phyloP scores from a whole-genome alignment of 768 basidiomycete species.

The Boletus bicolor region DNA sequence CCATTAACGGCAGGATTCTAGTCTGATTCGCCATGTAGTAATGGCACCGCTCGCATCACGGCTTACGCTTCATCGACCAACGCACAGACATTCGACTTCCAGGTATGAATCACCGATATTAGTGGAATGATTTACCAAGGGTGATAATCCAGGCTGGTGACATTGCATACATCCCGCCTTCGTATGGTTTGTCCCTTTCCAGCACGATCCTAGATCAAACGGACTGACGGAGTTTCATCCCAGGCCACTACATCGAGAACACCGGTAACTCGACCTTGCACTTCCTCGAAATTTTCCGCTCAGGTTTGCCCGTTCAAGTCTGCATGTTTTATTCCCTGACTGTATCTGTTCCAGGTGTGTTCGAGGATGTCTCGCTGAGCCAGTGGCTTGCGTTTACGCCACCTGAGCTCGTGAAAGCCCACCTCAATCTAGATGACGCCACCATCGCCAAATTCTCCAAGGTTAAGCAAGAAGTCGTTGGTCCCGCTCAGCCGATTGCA shows the following conservation, averaged over 20 bases:
- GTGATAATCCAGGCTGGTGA: constrained; percentile 30
- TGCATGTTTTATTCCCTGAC: neutral
- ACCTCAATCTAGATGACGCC: constrained; percentile 53
- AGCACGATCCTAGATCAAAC: neutral
- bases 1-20: neutral
- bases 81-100: constrained; percentile 46
- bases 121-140: neutral
- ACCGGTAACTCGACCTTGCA: constrained; percentile 55
- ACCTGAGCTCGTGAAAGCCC: constrained; percentile 55
- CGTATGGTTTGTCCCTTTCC: constrained; percentile 19
- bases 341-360: constrained; percentile 33
- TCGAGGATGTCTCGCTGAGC: constrained; percentile 55
- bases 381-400: constrained; percentile 66
- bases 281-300: constrained; percentile 62
- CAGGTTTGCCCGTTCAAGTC: constrained; percentile 32
- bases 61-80: constrained; percentile 39
- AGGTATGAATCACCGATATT: constrained; percentile 22
- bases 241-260: constrained; percentile 71
- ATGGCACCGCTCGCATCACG: constrained; percentile 41
- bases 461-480: constrained; percentile 50
- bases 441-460: constrained; percentile 47
- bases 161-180: constrained; percentile 23
- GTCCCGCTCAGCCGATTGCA: constrained; percentile 14
- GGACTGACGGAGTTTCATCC: neutral
- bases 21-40: constrained; percentile 21